Evolutionary conservation across 371 early-diverging fungal species (phyloP).

Genomic region (Zychaea mexicana): DNA sequence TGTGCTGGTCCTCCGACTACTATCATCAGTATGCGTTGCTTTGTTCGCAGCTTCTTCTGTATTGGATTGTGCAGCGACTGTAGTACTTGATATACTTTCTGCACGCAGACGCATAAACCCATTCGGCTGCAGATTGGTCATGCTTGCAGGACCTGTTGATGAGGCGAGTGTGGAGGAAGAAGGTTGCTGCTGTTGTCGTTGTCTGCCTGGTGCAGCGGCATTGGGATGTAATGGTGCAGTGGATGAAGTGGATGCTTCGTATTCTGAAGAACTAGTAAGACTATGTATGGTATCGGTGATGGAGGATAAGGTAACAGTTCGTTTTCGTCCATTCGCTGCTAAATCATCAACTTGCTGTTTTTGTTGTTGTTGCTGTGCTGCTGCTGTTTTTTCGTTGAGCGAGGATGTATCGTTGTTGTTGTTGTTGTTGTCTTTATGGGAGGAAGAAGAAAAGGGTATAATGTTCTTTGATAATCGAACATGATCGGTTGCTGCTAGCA

Average conservation of each 20-base stretch:
- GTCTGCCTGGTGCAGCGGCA: background rate
- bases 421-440: background rate
- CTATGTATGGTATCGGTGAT: slow-evolving; percentile 18
- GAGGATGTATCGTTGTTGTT: background rate
- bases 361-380: background rate
- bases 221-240: slow-evolving; percentile 13
- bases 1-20: background rate
- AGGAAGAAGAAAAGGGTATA: background rate
- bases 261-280: slow-evolving; percentile 8
- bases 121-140: background rate
- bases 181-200: background rate
- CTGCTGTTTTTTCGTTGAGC: too few species aligned
- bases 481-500: slow-evolving; percentile 62
- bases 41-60: slow-evolving; percentile 2
- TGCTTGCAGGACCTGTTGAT: background rate
- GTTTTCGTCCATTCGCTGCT: background rate
- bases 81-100: slow-evolving; percentile 8
- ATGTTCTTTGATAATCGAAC: slow-evolving; percentile 18
- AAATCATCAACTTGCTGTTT: too few species aligned
- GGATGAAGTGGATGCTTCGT: slow-evolving; percentile 21
- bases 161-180: background rate
- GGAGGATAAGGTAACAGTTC: slow-evolving; percentile 15
- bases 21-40: background rate
- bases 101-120: slow-evolving; percentile 31
- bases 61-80: background rate